Evolutionary conservation across 2,329 filamentous ascomycete genomes (phyloP).

Genomic region (Lasiodiplodia gonubiensis): DNA sequence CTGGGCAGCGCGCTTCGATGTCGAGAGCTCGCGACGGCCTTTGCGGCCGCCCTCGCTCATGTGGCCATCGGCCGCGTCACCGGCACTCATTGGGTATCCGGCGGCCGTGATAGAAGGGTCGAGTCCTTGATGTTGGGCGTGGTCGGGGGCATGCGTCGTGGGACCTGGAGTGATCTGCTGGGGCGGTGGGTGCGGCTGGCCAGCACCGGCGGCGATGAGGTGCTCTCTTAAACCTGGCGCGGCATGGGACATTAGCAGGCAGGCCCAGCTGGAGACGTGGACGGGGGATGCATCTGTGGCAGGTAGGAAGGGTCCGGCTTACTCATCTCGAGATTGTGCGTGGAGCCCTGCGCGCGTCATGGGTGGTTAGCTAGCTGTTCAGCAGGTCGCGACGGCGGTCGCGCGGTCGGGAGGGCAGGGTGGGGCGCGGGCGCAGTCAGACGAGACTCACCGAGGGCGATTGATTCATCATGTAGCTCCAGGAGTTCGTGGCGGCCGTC

Average conservation of each 20-base stretch:
- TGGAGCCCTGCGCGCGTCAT: constrained; percentile 21
- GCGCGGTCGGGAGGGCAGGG: constrained; percentile 5
- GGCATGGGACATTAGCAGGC: background rate
- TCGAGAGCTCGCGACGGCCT: constrained; percentile 88
- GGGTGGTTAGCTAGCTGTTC: background rate
- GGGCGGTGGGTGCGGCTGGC: constrained; percentile 45
- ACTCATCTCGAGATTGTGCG: constrained; percentile 29
- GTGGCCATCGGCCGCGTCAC: constrained; percentile 53
- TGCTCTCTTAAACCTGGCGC: constrained; percentile 65
- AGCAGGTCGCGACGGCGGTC: background rate
- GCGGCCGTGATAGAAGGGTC: constrained; percentile 63
- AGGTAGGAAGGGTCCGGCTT: constrained; percentile 23
- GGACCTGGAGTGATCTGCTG: constrained; percentile 43
- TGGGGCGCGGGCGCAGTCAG: constrained; percentile 18
- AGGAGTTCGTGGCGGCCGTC: constrained; percentile 27
- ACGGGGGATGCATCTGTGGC: constrained; percentile 23
- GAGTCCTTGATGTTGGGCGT: constrained; percentile 60
- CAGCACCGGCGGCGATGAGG: constrained; percentile 61
- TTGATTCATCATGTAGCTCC: constrained; percentile 29
- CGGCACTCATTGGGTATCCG: constrained; percentile 55
- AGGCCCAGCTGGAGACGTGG: background rate
- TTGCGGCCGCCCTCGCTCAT: constrained; percentile 63
- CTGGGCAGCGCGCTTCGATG: constrained; percentile 94
- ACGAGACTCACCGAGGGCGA: constrained; percentile 25
- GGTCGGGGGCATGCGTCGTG: constrained; percentile 44